These are phyloP conservation scores for Starmera dryadoides DNA, from an alignment of 805 yeast species.

Conservation along the genomic window DNA sequence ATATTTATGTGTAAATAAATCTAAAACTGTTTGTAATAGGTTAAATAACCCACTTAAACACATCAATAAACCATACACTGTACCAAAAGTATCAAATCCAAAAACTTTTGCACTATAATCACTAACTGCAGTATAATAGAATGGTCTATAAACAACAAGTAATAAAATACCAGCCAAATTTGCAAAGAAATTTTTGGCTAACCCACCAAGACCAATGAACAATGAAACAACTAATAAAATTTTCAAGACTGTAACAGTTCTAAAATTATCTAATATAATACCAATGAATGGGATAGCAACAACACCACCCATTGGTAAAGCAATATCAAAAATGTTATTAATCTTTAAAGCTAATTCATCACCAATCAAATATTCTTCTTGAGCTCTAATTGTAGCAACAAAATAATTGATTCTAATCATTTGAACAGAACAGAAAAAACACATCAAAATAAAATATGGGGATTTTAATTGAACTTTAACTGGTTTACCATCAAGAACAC, in stretches of 20 bases:
- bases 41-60: slow-evolving; percentile 79
- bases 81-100: slow-evolving; percentile 89
- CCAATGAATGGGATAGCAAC: slow-evolving; percentile 87
- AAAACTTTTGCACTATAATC: slow-evolving; percentile 90
- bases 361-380: slow-evolving; percentile 66
- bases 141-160: slow-evolving; percentile 81
- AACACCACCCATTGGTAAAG: slow-evolving; percentile 85
- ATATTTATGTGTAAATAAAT: slow-evolving; percentile 57
- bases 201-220: slow-evolving; percentile 64
- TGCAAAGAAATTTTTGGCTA: slow-evolving; percentile 36
- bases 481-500: slow-evolving; percentile 63
- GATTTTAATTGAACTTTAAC: slow-evolving; percentile 40
- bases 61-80: slow-evolving; percentile 81
- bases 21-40: slow-evolving; percentile 63
- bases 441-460: slow-evolving; percentile 75
- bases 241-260: slow-evolving; percentile 48
- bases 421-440: slow-evolving; percentile 73
- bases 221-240: slow-evolving; percentile 50
- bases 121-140: slow-evolving; percentile 86
- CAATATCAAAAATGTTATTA: slow-evolving; percentile 76
- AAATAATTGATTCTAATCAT: slow-evolving; percentile 91
- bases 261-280: slow-evolving; percentile 61
- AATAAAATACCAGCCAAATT: slow-evolving; percentile 65
- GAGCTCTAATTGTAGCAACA: slow-evolving; percentile 82
- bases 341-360: slow-evolving; percentile 42